Percentiles rank a stretch among this genome's conserved stretches.
Conservation (phyloP, 2,329 filamentous ascomycete species). For the Alternaria sp. region DNA sequence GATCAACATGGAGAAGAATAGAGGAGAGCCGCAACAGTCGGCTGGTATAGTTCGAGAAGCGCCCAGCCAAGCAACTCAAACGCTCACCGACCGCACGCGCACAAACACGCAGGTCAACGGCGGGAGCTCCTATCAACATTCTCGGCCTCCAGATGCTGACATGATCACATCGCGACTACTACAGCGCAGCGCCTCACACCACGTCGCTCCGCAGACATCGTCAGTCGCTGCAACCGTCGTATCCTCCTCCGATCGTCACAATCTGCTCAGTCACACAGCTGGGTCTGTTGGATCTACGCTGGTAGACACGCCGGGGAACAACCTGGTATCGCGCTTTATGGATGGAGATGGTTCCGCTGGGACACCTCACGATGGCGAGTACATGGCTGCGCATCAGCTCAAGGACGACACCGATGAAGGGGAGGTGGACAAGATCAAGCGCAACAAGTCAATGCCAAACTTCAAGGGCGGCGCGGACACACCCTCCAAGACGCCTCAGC, state of each 20-base stretch:
- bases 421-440: constrained; percentile 41
- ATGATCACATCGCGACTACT: constrained; percentile 72
- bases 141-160: constrained; percentile 61
- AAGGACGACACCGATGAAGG: constrained; percentile 23
- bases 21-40: constrained; percentile 24
- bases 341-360: constrained; percentile 50
- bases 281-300: constrained; percentile 49
- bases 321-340: constrained; percentile 56
- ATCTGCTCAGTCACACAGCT: constrained; percentile 46
- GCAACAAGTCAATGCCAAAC: constrained; percentile 50
- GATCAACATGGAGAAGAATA: constrained; percentile 30
- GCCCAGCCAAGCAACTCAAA: constrained; percentile 17
- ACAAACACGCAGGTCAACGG: constrained; percentile 36
- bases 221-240: constrained; percentile 62
- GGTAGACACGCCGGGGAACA: constrained; percentile 49
- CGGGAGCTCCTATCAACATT: constrained; percentile 41
- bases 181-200: constrained; percentile 67
- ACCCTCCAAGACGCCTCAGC: constrained; percentile 34
- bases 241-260: constrained; percentile 47
- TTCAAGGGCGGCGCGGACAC: constrained; percentile 38
- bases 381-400: constrained; percentile 40
- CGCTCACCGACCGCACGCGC: constrained; percentile 37
- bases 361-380: constrained; percentile 49
- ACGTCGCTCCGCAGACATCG: constrained; percentile 70
- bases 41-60: constrained; percentile 13